Conservation (phyloP, 495 filamentous ascomycete species). For the Apiosordaria backusii region DNA sequence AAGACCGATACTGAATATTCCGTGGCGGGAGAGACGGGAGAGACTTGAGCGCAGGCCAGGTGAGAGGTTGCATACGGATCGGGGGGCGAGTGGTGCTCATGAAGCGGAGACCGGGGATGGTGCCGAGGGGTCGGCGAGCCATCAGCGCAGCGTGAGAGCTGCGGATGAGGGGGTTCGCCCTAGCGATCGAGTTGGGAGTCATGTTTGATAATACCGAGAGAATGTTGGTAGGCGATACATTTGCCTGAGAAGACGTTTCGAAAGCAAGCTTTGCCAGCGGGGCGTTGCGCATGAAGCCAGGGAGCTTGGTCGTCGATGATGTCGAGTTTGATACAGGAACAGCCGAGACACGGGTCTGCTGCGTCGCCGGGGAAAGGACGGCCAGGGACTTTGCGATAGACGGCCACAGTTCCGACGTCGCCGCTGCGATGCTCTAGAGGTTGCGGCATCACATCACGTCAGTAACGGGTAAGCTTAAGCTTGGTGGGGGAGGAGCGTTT, state of each 20-base stretch:
- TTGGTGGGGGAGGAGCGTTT: background rate
- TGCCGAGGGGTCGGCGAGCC: conserved; percentile 21
- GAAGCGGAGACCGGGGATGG: conserved; percentile 23
- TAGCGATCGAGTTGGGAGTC: conserved; percentile 31
- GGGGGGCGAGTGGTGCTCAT: conserved; percentile 31
- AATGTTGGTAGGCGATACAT: conserved; percentile 27
- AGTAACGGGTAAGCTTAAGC: background rate
- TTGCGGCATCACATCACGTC: conserved; percentile 3
- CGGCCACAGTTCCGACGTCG: conserved; percentile 54
- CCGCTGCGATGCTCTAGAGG: conserved; percentile 45
- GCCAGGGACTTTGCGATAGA: conserved; percentile 49
- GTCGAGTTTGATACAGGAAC: conserved; percentile 4
- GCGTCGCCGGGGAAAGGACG: background rate
- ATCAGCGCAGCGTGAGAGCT: conserved; percentile 26
- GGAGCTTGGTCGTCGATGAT: conserved; percentile 22
- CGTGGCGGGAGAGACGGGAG: background rate
- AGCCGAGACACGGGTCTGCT: conserved; percentile 1
- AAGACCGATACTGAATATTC: conserved; percentile 32
- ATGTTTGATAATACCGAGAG: conserved; percentile 28
- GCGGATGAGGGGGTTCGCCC: conserved; percentile 37
- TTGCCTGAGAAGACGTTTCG: conserved; percentile 17
- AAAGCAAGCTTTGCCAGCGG: conserved; percentile 16
- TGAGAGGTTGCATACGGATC: conserved; percentile 7
- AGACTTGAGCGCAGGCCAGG: background rate
- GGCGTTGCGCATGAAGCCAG: conserved; percentile 40